Conservation (phyloP, 805 yeast genomes). For the Cyberlindnera amylophila region DNA sequence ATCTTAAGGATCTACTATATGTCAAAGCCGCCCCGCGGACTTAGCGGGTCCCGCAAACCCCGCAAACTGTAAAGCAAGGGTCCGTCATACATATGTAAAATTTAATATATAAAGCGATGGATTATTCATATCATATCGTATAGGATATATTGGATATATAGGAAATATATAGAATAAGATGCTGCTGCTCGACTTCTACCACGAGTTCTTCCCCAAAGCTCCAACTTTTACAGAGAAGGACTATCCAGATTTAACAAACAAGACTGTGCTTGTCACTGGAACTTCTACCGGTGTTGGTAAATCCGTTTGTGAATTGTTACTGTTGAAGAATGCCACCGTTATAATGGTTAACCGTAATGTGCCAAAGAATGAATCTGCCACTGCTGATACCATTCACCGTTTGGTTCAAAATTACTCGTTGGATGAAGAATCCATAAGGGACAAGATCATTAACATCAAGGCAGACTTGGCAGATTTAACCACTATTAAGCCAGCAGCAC, state of each 20-base stretch:
- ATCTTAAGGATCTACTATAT: no score
- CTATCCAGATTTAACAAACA: conserved; percentile 28
- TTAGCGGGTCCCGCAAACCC: no score
- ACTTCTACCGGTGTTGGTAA: conserved; percentile 23
- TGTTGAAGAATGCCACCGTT: conserved; percentile 30
- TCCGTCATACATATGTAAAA: no score
- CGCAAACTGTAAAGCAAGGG: no score
- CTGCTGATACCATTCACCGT: conserved; percentile 8
- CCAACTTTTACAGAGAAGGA: conserved; percentile 27
- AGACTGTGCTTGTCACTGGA: conserved; percentile 1
- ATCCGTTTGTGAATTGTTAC: conserved; percentile 29
- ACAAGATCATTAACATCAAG: conserved; percentile 22
- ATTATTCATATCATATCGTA: no score
- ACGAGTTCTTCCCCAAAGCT: not conserved
- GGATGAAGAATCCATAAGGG: conserved; percentile 8
- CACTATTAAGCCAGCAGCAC: conserved; percentile 36
- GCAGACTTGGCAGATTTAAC: conserved; percentile 38
- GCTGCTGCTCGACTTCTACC: not conserved
- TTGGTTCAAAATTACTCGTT: not conserved
- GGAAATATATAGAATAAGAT: no score
- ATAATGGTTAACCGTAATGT: conserved; percentile 33
- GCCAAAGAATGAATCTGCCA: conserved; percentile 29
- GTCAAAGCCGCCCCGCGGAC: no score
- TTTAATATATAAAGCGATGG: no score
- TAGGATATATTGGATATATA: no score